Percentiles rank a stretch among this genome's conserved stretches.
Conservation (phyloP, 495 filamentous ascomycete species). For the Penicillium cataractarum region DNA sequence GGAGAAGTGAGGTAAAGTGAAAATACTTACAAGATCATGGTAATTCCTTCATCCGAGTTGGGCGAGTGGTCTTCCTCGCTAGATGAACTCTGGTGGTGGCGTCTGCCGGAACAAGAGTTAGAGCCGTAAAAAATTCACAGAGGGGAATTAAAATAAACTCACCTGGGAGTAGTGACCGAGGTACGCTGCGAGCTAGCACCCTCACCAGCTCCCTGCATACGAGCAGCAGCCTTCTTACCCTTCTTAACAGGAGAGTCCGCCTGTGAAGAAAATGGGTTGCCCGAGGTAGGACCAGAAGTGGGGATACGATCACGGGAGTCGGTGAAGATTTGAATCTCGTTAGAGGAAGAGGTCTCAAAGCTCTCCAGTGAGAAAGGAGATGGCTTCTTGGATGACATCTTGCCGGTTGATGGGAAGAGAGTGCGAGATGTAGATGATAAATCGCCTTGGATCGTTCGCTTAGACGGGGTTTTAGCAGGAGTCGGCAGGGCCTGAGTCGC, state of each 20-base stretch:
- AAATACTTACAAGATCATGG: constrained; percentile 26
- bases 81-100: constrained; percentile 21
- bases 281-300: constrained; percentile 60
- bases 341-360: constrained; percentile 29
- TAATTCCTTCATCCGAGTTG: constrained; percentile 43
- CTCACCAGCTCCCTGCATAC: not conserved
- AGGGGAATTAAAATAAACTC: not conserved
- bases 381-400: constrained; percentile 48
- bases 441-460: constrained; percentile 60
- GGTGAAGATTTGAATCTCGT: constrained; percentile 78
- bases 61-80: constrained; percentile 11
- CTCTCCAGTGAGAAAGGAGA: constrained; percentile 71
- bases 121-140: not conserved
- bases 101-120: not conserved
- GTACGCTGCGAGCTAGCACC: not conserved
- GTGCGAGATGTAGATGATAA: constrained; percentile 70
- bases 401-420: constrained; percentile 65
- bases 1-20: constrained; percentile 59
- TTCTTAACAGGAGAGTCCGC: constrained; percentile 24
- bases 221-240: not conserved
- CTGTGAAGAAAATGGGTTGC: constrained; percentile 68
- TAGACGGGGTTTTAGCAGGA: constrained; percentile 81
- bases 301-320: constrained; percentile 88
- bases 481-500: constrained; percentile 70
- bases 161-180: not conserved